Conservation (phyloP, 169 alveolate species). For the Eimeria sp. region DNA sequence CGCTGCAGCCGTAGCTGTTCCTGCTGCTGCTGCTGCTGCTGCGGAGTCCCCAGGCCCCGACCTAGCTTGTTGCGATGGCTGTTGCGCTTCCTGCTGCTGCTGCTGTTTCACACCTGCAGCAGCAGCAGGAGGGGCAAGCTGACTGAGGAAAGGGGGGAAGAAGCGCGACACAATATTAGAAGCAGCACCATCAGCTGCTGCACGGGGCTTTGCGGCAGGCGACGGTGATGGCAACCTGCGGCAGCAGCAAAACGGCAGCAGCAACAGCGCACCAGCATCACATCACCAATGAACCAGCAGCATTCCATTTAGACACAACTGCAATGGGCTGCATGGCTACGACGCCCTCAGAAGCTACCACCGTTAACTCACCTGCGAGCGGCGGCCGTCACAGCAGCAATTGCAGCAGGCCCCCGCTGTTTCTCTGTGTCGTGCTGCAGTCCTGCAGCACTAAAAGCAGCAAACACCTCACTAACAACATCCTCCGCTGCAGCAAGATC, state of each 20-base stretch:
- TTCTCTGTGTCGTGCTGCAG: slow-evolving; percentile 25
- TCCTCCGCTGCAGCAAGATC: slow-evolving; percentile 49
- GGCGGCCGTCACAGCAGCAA: background rate
- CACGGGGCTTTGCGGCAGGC: slow-evolving; percentile 1
- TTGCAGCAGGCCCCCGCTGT: background rate
- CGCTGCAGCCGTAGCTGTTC: slow-evolving; percentile 30
- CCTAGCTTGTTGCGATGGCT: background rate
- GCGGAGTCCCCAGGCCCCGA: background rate
- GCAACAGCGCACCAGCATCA: slow-evolving; percentile 45
- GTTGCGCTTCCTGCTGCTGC: slow-evolving; percentile 38
- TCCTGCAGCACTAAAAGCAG: slow-evolving; percentile 44
- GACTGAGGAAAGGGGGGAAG: slow-evolving; percentile 51
- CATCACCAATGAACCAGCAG: background rate
- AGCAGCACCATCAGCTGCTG: slow-evolving; percentile 39
- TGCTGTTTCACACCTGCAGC: background rate
- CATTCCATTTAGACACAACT: background rate
- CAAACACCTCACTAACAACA: slow-evolving; percentile 24
- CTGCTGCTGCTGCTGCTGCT: slow-evolving; percentile 37
- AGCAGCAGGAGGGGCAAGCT: slow-evolving; percentile 60
- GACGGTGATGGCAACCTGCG: background rate
- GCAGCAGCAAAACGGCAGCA: slow-evolving; percentile 54
- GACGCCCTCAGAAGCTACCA: background rate
- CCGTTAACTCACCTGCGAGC: slow-evolving; percentile 1
- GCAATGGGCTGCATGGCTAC: background rate
- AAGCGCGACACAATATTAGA: slow-evolving; percentile 47